Evolutionary conservation across 2,329 filamentous ascomycete species (phyloP), one percentile per base, ranked within the genome.

Genomic region (Verticillium alfalfae): DNA sequence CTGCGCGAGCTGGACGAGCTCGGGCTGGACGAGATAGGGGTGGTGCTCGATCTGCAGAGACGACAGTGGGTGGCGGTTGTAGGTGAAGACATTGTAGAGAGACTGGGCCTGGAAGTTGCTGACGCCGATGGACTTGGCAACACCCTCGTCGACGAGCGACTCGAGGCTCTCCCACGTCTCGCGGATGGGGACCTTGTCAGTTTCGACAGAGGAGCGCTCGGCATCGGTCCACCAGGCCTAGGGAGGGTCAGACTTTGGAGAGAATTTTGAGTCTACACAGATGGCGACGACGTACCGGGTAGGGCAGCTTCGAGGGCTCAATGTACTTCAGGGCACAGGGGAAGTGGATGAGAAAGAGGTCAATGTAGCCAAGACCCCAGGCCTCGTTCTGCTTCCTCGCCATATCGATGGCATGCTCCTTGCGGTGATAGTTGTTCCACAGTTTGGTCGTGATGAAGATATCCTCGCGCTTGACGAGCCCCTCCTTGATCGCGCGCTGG

Each of bases 381-480:
- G 86, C 81, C 70, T 86, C 81, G 60, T 90, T 77, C 52, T 87
- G 87, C 52, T 84, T 79, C 65, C 83, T 79, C 57, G 87, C 81
- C 64, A 87, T 67, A 54, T 69, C 67, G 31, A 71, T 87, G 65
- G 90, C 88, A 67, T 87, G 84, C 68, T 88, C 81, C 1, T 81
- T 82, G 65, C 83, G 79, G 69, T 90, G 88, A 78, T 90, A 93
- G 59, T 90, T 92, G 71, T 87, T 89, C 90, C 92, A 96, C 52
- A 93, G 84, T 82, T 96, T 96, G 70, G 88, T 92, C 61, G 91
- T 91, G 63, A 96, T 85, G 77, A 95, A 96, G 64, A 96, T 78
- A 60, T 96, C 90, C 73, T 90, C 85, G 64, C 92, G 84, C 82
- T 88, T 87, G 12, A 91, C 80, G 56, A 88, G 81, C 37, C 84